A percentile compares a stretch with the other conserved stretches of the same genome.
These are phyloP conservation scores for Sphaerulina musiva DNA, from an alignment of 2,329 filamentous ascomycete species.

Conservation along the genomic window DNA sequence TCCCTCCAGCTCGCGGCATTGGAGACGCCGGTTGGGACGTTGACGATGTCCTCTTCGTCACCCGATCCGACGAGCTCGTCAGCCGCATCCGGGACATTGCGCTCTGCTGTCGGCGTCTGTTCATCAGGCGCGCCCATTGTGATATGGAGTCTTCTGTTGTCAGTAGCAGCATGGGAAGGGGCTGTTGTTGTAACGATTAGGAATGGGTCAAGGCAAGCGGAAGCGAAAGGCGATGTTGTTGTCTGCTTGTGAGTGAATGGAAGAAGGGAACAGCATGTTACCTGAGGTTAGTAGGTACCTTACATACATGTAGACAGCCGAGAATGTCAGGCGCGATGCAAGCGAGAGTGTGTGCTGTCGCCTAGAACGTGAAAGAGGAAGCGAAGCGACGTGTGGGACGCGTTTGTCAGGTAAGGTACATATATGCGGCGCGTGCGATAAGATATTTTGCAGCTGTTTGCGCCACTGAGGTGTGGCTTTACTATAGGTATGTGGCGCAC, in stretches of 20 bases:
- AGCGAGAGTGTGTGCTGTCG: background rate
- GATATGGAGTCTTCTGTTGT: background rate
- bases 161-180: background rate
- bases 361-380: background rate
- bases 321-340: background rate
- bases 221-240: conserved; percentile 1
- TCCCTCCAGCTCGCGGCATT: conserved; percentile 30
- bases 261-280: background rate
- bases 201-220: background rate
- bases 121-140: conserved; percentile 14
- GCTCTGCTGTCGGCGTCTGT: background rate
- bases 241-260: background rate
- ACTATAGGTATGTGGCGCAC: no score
- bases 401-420: no score
- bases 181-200: background rate
- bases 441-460: no score
- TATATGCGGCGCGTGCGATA: no score
- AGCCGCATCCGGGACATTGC: background rate
- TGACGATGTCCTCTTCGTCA: conserved; percentile 20
- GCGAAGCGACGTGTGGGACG: background rate
- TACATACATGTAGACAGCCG: no score
- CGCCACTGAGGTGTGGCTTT: no score
- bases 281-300: no score
- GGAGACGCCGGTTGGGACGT: conserved; percentile 2
- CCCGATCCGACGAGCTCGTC: conserved; percentile 17